A percentile compares a stretch with the other conserved stretches of the same genome.
Conservation (phyloP, 177 flowering plant species). For the Vitis hybrid region DNA sequence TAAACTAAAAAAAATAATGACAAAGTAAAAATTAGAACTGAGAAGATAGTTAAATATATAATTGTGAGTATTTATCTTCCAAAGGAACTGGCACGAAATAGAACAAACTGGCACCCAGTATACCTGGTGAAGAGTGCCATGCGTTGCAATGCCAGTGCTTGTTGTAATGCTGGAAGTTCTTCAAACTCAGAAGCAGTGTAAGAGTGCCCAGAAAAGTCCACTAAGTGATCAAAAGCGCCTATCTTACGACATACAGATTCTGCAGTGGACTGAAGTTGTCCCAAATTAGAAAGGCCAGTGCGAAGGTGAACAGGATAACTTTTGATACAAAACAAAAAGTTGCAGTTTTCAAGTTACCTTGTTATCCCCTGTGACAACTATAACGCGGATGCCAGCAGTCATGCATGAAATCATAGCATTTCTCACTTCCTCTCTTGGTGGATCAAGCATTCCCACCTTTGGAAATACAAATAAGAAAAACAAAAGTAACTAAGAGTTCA, state of each 20-base stretch:
- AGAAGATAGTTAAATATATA: background rate
- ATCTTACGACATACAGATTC: conserved; percentile 86
- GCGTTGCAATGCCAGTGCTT: conserved; percentile 77
- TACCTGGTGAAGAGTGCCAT: conserved; percentile 95
- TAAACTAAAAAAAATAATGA: background rate
- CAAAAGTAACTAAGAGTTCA: background rate
- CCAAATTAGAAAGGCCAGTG: conserved; percentile 21
- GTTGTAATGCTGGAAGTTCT: conserved; percentile 85
- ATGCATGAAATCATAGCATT: conserved; percentile 91
- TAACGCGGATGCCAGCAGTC: conserved; percentile 98
- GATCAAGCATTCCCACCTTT: conserved; percentile 99
- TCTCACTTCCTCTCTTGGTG: conserved; percentile 94
- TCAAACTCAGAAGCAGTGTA: conserved; percentile 98
- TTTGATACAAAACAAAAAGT: background rate
- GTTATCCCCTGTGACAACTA: conserved; percentile 98
- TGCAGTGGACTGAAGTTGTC: conserved; percentile 72
- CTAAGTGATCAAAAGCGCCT: conserved; percentile 88
- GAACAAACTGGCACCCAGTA: background rate
- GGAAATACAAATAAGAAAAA: conserved; percentile 1
- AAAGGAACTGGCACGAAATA: background rate
- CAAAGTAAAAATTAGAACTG: background rate
- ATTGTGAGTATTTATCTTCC: background rate
- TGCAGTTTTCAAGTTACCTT: conserved; percentile 49
- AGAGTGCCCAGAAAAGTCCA: conserved; percentile 76
- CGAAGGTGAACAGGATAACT: background rate